Evolutionary conservation across 768 basidiomycete species (phyloP).

Genomic region (Leucocoprinus leucothites): DNA sequence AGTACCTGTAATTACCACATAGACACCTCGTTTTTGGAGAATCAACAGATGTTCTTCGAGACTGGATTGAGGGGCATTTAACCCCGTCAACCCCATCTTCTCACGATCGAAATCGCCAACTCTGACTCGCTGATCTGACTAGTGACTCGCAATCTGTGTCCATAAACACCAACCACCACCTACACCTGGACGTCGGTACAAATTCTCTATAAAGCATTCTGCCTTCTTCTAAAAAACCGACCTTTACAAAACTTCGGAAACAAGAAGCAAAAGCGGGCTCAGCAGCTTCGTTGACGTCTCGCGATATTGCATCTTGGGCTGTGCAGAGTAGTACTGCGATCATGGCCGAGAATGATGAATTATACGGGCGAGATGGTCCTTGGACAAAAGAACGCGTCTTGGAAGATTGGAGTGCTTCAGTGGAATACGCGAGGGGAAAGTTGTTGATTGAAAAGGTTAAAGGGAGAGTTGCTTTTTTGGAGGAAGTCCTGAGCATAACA

Average conservation of each 20-base stretch:
- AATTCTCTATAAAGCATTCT: not conserved
- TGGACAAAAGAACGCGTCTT: constrained; percentile 57
- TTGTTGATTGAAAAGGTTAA: constrained; percentile 55
- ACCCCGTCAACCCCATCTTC: not conserved
- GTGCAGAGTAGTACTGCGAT: constrained; percentile 37
- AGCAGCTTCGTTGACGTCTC: constrained; percentile 37
- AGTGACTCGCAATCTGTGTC: not conserved
- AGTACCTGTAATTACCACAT: not conserved
- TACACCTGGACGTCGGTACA: not conserved
- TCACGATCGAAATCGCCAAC: constrained; percentile 12
- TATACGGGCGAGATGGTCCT: constrained; percentile 17
- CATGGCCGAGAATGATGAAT: constrained; percentile 28
- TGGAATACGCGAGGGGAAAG: constrained; percentile 48
- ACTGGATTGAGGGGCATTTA: not conserved
- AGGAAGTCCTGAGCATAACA: constrained; percentile 56
- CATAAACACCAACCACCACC: not conserved
- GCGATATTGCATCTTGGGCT: constrained; percentile 66
- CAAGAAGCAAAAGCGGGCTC: constrained; percentile 44
- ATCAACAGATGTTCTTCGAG: too few species aligned
- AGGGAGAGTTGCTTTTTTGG: constrained; percentile 52
- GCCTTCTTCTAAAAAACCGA: constrained; percentile 16
- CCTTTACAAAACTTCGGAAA: constrained; percentile 48
- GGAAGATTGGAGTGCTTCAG: constrained; percentile 52
- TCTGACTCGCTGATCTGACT: not conserved
- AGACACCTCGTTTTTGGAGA: not conserved